Conservation (phyloP, 2,329 filamentous ascomycete genomes). For the Aspergillus fumigatus region DNA sequence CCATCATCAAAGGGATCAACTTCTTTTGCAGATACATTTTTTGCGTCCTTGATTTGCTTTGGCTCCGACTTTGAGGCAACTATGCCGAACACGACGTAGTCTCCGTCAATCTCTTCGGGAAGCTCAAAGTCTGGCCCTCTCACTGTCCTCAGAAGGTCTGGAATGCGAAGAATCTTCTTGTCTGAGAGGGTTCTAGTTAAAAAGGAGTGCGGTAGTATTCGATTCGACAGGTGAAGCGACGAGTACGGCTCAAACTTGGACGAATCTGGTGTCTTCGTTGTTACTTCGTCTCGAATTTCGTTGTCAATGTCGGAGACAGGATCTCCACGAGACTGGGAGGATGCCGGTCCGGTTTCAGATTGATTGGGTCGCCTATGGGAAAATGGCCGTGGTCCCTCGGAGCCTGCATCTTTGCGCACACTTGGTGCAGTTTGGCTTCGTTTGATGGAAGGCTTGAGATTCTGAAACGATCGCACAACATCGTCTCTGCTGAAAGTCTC, state of each 20-base stretch:
- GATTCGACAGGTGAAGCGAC: conserved; percentile 72
- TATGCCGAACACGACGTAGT: conserved; percentile 85
- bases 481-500: conserved; percentile 62
- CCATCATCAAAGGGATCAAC: conserved; percentile 48
- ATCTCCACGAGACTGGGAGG: conserved; percentile 3
- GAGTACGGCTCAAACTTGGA: conserved; percentile 83
- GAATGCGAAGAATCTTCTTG: conserved; percentile 73
- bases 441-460: conserved; percentile 26
- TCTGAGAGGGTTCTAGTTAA: conserved; percentile 72
- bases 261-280: conserved; percentile 42
- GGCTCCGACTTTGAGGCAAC: conserved; percentile 86
- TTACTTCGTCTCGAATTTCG: conserved; percentile 4
- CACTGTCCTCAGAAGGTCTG: conserved; percentile 74
- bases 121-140: conserved; percentile 78
- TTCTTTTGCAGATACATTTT: conserved; percentile 36
- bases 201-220: conserved; percentile 75
- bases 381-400: conserved; percentile 16
- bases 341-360: conserved; percentile 16
- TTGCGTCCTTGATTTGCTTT: conserved; percentile 52
- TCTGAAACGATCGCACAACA: conserved; percentile 40
- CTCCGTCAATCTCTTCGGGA: conserved; percentile 72
- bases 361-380: conserved; percentile 20
- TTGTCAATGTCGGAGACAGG: not conserved
- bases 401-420: conserved; percentile 12
- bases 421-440: conserved; percentile 34